These are phyloP conservation scores for Starmerella scarabaei DNA, from an alignment of 805 yeast genomes.

Conservation along the genomic window DNA sequence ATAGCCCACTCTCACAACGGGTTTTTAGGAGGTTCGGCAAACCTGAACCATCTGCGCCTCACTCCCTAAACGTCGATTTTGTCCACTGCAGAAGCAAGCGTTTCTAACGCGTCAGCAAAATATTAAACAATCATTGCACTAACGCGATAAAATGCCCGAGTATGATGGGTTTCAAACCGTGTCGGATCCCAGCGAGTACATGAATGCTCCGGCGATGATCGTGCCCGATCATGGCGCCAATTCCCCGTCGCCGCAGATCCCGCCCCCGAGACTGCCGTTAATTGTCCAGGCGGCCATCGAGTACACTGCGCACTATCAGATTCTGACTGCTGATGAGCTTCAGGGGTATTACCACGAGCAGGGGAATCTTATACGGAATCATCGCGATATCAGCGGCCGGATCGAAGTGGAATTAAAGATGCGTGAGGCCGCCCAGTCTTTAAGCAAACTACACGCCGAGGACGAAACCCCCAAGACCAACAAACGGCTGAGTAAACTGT, in stretches of 20 bases:
- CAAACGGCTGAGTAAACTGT: background rate
- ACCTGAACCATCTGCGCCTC: too few species aligned
- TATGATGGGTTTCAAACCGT: constrained; percentile 18
- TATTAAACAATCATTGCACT: too few species aligned
- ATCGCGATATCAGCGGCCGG: constrained; percentile 15
- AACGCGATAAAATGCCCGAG: constrained; percentile 5
- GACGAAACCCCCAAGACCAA: background rate
- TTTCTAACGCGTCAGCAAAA: too few species aligned
- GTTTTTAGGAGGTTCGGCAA: too few species aligned
- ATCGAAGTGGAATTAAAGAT: constrained; percentile 20
- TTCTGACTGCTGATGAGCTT: constrained; percentile 17
- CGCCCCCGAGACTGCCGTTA: constrained; percentile 7
- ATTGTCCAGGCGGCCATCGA: constrained; percentile 19
- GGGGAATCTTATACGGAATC: constrained; percentile 8
- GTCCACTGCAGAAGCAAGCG: too few species aligned
- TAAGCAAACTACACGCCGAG: constrained; percentile 17
- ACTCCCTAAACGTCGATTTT: too few species aligned
- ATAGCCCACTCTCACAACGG: too few species aligned
- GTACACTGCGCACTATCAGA: constrained; percentile 9
- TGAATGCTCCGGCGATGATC: constrained; percentile 23
- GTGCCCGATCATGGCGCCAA: constrained; percentile 3
- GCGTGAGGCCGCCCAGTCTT: constrained; percentile 21
- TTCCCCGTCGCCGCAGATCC: background rate
- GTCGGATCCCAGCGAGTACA: constrained; percentile 18
- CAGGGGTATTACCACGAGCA: constrained; percentile 16